These are phyloP conservation scores for Amylostereum areolatum DNA, from an alignment of 1,284 basidiomycete genomes.

Conservation along the genomic window DNA sequence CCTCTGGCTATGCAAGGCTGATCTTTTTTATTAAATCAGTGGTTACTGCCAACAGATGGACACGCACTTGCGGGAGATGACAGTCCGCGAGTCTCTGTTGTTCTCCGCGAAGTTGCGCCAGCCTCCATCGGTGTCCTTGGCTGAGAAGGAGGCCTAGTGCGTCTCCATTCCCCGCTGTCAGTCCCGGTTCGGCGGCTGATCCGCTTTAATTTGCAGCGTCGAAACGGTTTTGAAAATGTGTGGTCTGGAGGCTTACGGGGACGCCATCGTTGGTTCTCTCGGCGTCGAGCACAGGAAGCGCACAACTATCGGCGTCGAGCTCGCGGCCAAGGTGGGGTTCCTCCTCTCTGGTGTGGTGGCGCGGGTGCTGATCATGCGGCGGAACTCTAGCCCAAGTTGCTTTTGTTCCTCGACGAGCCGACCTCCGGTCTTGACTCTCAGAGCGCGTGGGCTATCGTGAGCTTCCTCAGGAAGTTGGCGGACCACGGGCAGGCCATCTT, in stretches of 20 bases:
- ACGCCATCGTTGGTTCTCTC: conserved; percentile 74
- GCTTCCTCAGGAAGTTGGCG: conserved; percentile 76
- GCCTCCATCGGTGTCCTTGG: conserved; percentile 53
- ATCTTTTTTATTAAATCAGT: conserved; percentile 16
- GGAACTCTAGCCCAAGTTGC: conserved; percentile 50
- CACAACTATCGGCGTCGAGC: conserved; percentile 78
- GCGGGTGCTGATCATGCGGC: conserved; percentile 4
- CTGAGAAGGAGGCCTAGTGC: conserved; percentile 77
- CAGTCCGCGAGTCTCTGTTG: conserved; percentile 78
- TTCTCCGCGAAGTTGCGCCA: conserved; percentile 85
- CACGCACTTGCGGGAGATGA: conserved; percentile 65
- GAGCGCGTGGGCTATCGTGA: conserved; percentile 82
- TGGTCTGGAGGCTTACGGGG: conserved; percentile 64
- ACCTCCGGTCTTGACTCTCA: conserved; percentile 87
- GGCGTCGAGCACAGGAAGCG: conserved; percentile 77
- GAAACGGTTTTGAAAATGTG: conserved; percentile 78
- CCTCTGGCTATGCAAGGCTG: conserved; percentile 6
- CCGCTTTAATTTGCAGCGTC: conserved; percentile 37
- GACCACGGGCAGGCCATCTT: conserved; percentile 75
- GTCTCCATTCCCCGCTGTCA: conserved; percentile 14
- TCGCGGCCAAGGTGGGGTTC: conserved; percentile 59
- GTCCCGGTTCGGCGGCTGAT: not conserved
- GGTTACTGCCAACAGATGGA: conserved; percentile 83
- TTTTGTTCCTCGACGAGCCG: conserved; percentile 81
- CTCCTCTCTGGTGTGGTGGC: not conserved